Percentiles rank a stretch among this genome's conserved stretches.
phyloP scores from a whole-genome alignment of 2,329 filamentous ascomycete genomes.

The Elsinoe australis region DNA sequence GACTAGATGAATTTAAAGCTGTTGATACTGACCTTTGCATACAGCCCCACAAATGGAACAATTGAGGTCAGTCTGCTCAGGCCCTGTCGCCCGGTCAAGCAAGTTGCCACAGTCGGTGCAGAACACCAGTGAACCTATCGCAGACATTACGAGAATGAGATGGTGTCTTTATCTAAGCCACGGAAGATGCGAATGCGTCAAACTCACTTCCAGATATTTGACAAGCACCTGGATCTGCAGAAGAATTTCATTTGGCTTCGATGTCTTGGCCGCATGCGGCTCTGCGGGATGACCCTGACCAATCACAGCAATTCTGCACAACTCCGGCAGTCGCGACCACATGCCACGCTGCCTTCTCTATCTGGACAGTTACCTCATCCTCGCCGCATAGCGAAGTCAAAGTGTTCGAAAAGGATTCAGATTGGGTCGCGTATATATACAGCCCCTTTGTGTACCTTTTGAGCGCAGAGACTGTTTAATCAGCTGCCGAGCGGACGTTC shows the following conservation, averaged over 20 bases:
- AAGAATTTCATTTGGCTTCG: not conserved
- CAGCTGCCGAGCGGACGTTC: too few species aligned
- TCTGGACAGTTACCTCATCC: too few species aligned
- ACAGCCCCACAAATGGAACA: conserved; percentile 82
- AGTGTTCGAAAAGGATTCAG: too few species aligned
- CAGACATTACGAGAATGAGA: conserved; percentile 58
- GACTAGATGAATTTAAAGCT: not conserved
- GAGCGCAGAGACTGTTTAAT: too few species aligned
- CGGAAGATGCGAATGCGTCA: too few species aligned
- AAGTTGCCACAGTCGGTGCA: conserved; percentile 90
- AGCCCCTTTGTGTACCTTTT: too few species aligned
- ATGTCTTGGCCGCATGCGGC: conserved; percentile 10
- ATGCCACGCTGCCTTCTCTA: too few species aligned
- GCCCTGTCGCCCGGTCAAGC: conserved; percentile 70
- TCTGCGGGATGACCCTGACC: not conserved
- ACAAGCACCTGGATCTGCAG: not conserved
- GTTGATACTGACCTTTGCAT: conserved; percentile 59
- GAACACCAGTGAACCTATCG: conserved; percentile 85
- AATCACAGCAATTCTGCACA: not conserved
- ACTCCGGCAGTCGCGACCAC: conserved; percentile 2
- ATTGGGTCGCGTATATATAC: too few species aligned
- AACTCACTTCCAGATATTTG: too few species aligned
- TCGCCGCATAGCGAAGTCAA: too few species aligned
- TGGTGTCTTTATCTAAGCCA: too few species aligned
- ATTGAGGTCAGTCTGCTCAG: conserved; percentile 63